phyloP scores from a whole-genome alignment of 148 eudicot genomes.

The Persicaria tinctoria region DNA sequence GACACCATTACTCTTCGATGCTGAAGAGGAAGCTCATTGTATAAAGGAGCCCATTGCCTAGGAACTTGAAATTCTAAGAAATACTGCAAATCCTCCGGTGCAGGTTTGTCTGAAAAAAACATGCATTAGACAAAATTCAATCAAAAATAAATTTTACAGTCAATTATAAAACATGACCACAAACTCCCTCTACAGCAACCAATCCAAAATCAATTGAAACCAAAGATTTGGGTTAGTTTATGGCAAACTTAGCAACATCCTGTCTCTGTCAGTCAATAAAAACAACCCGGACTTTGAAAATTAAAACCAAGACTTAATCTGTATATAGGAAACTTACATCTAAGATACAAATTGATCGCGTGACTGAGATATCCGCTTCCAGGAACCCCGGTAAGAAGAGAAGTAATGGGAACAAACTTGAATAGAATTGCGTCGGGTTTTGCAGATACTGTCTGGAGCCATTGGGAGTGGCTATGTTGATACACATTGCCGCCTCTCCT shows the following conservation, averaged over 20 bases:
- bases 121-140: background rate
- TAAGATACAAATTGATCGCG: slow-evolving; percentile 86
- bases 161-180: background rate
- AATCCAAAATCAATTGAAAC: slow-evolving; percentile 1
- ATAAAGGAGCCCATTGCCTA: slow-evolving; percentile 91
- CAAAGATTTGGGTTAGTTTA: background rate
- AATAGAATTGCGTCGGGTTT: slow-evolving; percentile 84
- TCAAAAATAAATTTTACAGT: too few species aligned
- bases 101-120: slow-evolving; percentile 69
- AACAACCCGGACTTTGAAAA: background rate
- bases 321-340: slow-evolving; percentile 49
- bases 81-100: slow-evolving; percentile 65
- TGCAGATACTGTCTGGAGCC: slow-evolving; percentile 87
- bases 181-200: background rate
- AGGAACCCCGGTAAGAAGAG: slow-evolving; percentile 82
- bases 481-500: slow-evolving; percentile 88
- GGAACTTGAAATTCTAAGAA: slow-evolving; percentile 98
- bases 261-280: background rate
- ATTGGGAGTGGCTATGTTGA: slow-evolving; percentile 68
- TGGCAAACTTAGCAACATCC: background rate
- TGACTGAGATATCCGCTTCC: slow-evolving; percentile 98
- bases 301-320: background rate
- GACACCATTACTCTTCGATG: slow-evolving; percentile 64
- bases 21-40: slow-evolving; percentile 87
- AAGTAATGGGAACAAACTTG: slow-evolving; percentile 92